Base-by-base conservation (phyloP, 371 early-diverging fungal species). In the Apophysomyces ossiformis region DNA sequence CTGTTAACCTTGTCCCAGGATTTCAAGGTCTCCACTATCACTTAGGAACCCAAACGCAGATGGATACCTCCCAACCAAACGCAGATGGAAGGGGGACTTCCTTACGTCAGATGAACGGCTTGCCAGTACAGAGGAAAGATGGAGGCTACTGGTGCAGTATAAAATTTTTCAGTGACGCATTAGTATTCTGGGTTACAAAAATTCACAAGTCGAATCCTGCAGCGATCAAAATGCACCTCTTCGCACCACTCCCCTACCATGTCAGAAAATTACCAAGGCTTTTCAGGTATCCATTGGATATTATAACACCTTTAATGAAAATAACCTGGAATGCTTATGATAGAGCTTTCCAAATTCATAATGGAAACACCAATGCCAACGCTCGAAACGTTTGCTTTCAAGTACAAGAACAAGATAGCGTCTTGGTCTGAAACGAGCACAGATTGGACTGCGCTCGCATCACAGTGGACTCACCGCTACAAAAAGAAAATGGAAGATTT, bases 21-120 rank as follows among this genome's bases (percentile, higher is more conserved):
- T 13, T 13, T 12, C 46, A 45, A 45, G 46, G 46, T 13, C 46
- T 45, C 46, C 46, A 45, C 46, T 13, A 45, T 45, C 46, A 45
- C 46, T 45, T 45, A 45, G 46, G 46, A 45, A 7, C 13, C 46
- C 46, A 45, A 13, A 45, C 46, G 46, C 13, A 13, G 46, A 43
- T 45, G 46, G 46, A 45, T 45, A 45, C 46, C 46, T 45, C 46
- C 46, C 46, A 13, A 45, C 46, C 46, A 45, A 45, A 13, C 8
- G 46, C 6, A 5, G 12, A 13, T 45, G 46, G 46, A 45, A 45
- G 46, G 46, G 46, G 46, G 46, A 45, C 46, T 45, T 12, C 46
- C 46, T 45, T 45, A 12, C 32, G 32, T 26, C 32, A 26, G 32
- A 26, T 26, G 32, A 26, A 26, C 32, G 32, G 32, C 2, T 26